These are phyloP conservation scores for Beauveria australis DNA, from an alignment of 2,329 filamentous ascomycete genomes.

Conservation along the genomic window DNA sequence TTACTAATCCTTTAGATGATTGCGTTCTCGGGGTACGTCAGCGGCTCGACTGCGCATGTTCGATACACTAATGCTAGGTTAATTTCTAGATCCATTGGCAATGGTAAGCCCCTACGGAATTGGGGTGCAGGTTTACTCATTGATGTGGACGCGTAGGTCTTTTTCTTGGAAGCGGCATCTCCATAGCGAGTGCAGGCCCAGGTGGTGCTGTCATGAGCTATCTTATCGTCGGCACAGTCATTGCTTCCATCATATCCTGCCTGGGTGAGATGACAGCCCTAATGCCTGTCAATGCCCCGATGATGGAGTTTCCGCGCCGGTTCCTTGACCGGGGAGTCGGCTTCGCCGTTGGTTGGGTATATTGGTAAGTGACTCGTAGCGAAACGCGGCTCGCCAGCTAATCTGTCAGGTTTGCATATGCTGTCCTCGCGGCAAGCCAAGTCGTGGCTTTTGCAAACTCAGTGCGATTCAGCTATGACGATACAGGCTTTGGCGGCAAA, in stretches of 20 bases:
- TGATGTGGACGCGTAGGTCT: conserved; percentile 19
- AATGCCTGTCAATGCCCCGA: conserved; percentile 31
- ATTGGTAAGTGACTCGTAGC: conserved; percentile 21
- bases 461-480: conserved; percentile 29
- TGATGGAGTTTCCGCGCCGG: conserved; percentile 30
- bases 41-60: neutral
- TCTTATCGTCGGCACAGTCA: conserved; percentile 33
- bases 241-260: conserved; percentile 34
- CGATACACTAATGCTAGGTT: neutral
- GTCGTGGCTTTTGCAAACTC: conserved; percentile 27
- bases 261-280: conserved; percentile 32
- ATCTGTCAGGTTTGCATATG: conserved; percentile 27
- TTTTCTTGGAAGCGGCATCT: conserved; percentile 31
- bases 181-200: conserved; percentile 31
- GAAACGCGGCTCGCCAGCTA: neutral
- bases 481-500: conserved; percentile 17
- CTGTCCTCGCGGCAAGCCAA: conserved; percentile 27
- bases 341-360: conserved; percentile 31
- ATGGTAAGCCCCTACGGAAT: conserved; percentile 21
- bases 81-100: conserved; percentile 23
- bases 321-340: conserved; percentile 29
- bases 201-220: conserved; percentile 32
- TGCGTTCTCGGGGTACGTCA: conserved; percentile 32
- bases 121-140: no score
- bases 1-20: conserved; percentile 28